These are phyloP conservation scores for Neurospora sp. DNA, from an alignment of 495 filamentous ascomycete species.

Conservation along the genomic window DNA sequence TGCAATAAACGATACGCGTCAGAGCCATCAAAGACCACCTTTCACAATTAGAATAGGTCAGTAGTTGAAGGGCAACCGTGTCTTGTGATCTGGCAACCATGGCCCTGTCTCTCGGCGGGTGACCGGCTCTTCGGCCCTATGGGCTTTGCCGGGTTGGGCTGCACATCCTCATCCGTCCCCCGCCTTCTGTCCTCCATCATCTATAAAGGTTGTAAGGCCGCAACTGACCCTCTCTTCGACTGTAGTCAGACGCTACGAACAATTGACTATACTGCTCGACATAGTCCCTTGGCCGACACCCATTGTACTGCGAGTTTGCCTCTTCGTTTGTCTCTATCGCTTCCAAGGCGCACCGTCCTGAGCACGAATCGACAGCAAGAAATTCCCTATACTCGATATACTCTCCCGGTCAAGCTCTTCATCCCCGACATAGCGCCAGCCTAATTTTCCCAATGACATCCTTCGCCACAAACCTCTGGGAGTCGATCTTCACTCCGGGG, in stretches of 20 bases:
- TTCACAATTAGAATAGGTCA: not conserved
- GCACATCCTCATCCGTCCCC: not conserved
- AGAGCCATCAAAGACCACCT: not conserved
- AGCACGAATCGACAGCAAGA: not conserved
- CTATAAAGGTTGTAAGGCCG: not conserved
- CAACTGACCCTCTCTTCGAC: not conserved
- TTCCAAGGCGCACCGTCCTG: not conserved
- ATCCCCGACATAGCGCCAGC: not conserved
- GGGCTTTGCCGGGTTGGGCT: not conserved
- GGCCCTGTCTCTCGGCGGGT: not conserved
- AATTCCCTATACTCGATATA: not conserved
- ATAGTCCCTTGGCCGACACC: too few species aligned
- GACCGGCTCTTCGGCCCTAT: not conserved
- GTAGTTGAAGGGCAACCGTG: not conserved
- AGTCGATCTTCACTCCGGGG: constrained; percentile 84
- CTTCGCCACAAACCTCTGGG: constrained; percentile 76
- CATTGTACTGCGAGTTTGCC: not conserved
- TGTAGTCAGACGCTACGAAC: not conserved
- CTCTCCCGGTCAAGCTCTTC: not conserved
- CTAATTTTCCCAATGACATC: constrained; percentile 50
- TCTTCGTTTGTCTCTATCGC: not conserved
- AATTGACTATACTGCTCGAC: not conserved
- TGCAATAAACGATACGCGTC: not conserved
- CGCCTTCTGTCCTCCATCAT: not conserved
- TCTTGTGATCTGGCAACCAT: not conserved